Evolutionary conservation across 805 yeast genomes (phyloP), one percentile per base, ranked within the genome.

Genomic region (Blastobotrys chiropterorum): DNA sequence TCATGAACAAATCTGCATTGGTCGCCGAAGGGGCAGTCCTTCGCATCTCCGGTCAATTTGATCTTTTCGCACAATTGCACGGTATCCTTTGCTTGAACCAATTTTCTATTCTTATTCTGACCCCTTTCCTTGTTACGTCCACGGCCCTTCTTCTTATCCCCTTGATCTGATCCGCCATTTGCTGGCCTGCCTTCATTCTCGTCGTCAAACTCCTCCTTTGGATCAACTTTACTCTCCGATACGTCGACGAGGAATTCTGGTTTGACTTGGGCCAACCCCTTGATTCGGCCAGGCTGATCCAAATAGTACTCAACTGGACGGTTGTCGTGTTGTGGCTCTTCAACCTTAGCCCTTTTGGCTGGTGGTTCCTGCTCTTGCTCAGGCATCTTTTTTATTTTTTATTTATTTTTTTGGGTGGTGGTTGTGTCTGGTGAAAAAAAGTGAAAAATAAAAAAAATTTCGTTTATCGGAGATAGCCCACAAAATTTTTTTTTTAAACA

Each of bases 1-100:
- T 90, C 85, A 70, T 94, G 99, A 46, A 82, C 79, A 63, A 75
- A 85, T 53, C 84, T 77, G 72, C 99, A 94, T 47, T 71, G 72
- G 15, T 78, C 85, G 11, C 81, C 78, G 14, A 92, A 94, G 61
- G 77, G 82, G 19, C 78, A 70, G 50, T 56, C 56, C 17, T 17
- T 42, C 57, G 83, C 85, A 17, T 83, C 68, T 14, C 40, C 55
- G 3, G 56, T 56, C 16, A 49, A 48, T 45, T 62, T 40, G 79
- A 71, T 26, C 82, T 72, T 1, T 81, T 60, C 74, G 69, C 97
- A 90, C 50, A 90, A 64, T 58, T 81, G 77, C 46, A 84, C 67
- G 5, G 71, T 75, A 53, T 85, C 95, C 49, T 77, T 81, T 2
- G 70, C 72, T 64, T 88, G 95, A 53, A 76, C 79, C 57, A 87